Evolutionary conservation across 2,329 filamentous ascomycete species (phyloP).

Genomic region (Plectosphaerella sp.): DNA sequence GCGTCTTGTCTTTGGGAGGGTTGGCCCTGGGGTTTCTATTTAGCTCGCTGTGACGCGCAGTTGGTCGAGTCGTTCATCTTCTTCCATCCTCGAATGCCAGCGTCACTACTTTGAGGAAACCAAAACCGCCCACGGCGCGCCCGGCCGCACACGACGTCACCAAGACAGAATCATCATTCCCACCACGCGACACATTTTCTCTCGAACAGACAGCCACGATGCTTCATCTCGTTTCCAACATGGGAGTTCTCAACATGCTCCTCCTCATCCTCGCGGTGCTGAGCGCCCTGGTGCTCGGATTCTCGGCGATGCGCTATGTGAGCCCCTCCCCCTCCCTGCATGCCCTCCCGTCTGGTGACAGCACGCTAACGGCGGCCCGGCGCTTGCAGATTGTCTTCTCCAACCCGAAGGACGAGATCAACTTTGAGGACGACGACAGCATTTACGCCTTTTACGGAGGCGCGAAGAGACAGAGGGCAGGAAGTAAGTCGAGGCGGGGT

Average conservation of each 20-base stretch:
- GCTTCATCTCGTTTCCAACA: constrained; percentile 10
- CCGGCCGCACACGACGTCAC: not conserved
- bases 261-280: constrained; percentile 9
- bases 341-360: not conserved
- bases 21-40: not conserved
- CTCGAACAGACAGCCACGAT: constrained; percentile 1
- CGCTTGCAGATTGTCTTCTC: constrained; percentile 8
- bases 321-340: not conserved
- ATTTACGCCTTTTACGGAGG: constrained; percentile 12
- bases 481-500: constrained; percentile 4
- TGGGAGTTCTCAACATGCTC: constrained; percentile 4
- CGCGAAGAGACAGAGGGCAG: constrained; percentile 7
- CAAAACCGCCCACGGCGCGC: too few relatives aligned
- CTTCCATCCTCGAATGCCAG: too few relatives aligned
- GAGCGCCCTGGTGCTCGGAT: constrained; percentile 8
- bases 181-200: too few relatives aligned
- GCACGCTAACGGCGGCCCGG: not conserved
- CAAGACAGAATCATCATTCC: not conserved
- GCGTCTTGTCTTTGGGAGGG: not conserved
- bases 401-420: constrained; percentile 4
- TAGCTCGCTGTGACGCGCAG: not conserved
- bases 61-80: too few relatives aligned
- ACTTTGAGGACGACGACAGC: constrained; percentile 9
- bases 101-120: too few relatives aligned
- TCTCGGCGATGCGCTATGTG: constrained; percentile 11